A percentile compares a stretch with the other conserved stretches of the same genome.
Conservation (phyloP, 441 rosid genomes). For the Gossypium lobatum region DNA sequence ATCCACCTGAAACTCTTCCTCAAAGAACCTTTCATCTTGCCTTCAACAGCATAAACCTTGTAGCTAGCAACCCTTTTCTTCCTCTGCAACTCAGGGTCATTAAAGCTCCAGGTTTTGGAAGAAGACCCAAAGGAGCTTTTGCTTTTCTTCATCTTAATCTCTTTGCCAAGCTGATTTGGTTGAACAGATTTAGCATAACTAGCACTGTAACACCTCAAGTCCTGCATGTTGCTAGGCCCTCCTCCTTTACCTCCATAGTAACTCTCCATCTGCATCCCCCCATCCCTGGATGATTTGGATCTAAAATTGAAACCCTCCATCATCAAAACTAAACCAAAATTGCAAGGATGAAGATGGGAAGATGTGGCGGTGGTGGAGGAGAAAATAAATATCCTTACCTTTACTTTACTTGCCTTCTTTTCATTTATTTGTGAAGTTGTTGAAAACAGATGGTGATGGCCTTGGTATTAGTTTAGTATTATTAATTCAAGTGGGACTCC, state of each 20-base stretch:
- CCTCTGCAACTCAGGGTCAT: conserved; percentile 84
- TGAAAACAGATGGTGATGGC: not conserved
- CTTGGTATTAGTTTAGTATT: not conserved
- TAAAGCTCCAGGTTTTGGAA: conserved; percentile 46
- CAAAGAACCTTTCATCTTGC: conserved; percentile 74
- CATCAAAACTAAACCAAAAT: not conserved
- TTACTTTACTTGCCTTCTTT: not conserved
- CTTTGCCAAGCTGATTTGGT: conserved; percentile 29
- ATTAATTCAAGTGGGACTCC: too few species aligned
- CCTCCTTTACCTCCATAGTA: conserved; percentile 29
- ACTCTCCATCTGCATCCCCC: conserved; percentile 36
- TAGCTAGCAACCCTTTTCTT: conserved; percentile 82
- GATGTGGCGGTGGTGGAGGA: conserved; percentile 8
- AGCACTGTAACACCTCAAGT: conserved; percentile 71
- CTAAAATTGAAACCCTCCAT: conserved; percentile 59
- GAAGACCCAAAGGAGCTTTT: conserved; percentile 37
- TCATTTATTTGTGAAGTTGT: conserved; percentile 13
- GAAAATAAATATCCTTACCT: not conserved
- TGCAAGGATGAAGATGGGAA: conserved; percentile 12
- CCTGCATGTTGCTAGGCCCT: conserved; percentile 55
- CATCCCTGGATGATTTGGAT: conserved; percentile 74
- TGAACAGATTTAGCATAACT: conserved; percentile 28
- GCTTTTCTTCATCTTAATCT: conserved; percentile 44
- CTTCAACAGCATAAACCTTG: conserved; percentile 70
- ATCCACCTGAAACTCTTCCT: conserved; percentile 85